A percentile compares a stretch with the other conserved stretches of the same genome.
These are phyloP conservation scores for Aureobasidium melanogenum DNA, from an alignment of 2,329 filamentous ascomycete genomes.

Conservation along the genomic window DNA sequence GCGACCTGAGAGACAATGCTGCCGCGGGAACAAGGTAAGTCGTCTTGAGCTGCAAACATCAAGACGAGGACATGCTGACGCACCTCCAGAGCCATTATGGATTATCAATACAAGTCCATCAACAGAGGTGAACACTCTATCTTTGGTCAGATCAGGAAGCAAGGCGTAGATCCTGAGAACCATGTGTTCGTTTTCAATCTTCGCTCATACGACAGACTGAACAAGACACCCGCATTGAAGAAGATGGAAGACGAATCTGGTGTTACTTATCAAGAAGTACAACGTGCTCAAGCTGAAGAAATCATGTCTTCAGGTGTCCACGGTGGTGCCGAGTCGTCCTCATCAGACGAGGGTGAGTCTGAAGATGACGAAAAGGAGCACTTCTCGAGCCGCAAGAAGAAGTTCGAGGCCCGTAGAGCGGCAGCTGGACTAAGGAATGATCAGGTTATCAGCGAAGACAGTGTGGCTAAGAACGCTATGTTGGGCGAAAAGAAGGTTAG, in stretches of 20 bases:
- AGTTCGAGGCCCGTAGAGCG: conserved; percentile 37
- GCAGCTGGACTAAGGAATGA: conserved; percentile 27
- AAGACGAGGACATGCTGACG: background rate
- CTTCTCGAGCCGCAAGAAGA: conserved; percentile 34
- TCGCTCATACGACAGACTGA: conserved; percentile 83
- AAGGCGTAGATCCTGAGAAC: conserved; percentile 68
- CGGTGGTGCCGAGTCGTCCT: conserved; percentile 37
- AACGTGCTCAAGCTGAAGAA: conserved; percentile 80
- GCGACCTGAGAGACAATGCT: conserved; percentile 74
- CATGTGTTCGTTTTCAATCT: conserved; percentile 94
- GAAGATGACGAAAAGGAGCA: conserved; percentile 27
- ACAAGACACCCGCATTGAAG: conserved; percentile 65
- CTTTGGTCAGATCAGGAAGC: conserved; percentile 62
- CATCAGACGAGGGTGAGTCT: conserved; percentile 20
- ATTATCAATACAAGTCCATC: conserved; percentile 96
- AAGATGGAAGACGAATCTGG: conserved; percentile 73
- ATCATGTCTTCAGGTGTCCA: conserved; percentile 72
- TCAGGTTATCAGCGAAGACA: conserved; percentile 47
- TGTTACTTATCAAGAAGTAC: conserved; percentile 75
- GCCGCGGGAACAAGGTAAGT: conserved; percentile 59
- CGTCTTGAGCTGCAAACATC: too few species aligned
- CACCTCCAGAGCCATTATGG: conserved; percentile 71
- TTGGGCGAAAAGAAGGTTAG: conserved; percentile 53
- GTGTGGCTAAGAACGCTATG: conserved; percentile 75
- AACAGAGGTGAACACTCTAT: conserved; percentile 87